A percentile compares a stretch with the other conserved stretches of the same genome.
phyloP scores from a whole-genome alignment of 768 basidiomycete species.

The Suillus alpinus region DNA sequence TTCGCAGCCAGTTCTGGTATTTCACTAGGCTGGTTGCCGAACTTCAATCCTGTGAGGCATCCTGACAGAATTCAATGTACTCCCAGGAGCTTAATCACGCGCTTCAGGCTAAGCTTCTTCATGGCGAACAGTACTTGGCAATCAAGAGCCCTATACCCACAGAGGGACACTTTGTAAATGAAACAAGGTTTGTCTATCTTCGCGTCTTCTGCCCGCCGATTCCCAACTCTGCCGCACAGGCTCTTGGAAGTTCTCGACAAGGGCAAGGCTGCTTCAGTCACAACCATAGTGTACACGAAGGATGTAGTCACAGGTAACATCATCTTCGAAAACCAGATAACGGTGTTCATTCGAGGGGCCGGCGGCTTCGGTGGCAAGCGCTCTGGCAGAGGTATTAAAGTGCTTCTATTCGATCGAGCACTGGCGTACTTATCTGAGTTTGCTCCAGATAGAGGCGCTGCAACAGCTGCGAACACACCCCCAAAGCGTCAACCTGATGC shows the following conservation, averaged over 20 bases:
- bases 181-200: slow-evolving; percentile 53
- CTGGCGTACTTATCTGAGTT: not conserved
- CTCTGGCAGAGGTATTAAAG: slow-evolving; percentile 61
- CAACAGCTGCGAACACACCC: slow-evolving; percentile 74
- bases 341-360: slow-evolving; percentile 87
- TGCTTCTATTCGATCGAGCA: slow-evolving; percentile 1
- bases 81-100: not conserved
- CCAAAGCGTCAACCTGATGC: slow-evolving; percentile 86
- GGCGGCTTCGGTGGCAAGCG: slow-evolving; percentile 98
- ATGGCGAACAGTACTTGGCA: slow-evolving; percentile 93
- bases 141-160: slow-evolving; percentile 88
- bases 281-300: slow-evolving; percentile 71
- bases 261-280: slow-evolving; percentile 92
- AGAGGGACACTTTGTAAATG: slow-evolving; percentile 71
- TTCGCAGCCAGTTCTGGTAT: slow-evolving; percentile 69
- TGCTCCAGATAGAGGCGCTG: slow-evolving; percentile 78
- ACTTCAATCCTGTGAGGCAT: slow-evolving; percentile 83
- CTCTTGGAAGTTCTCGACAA: slow-evolving; percentile 82
- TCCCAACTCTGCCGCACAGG: slow-evolving; percentile 32
- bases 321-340: slow-evolving; percentile 90
- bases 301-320: slow-evolving; percentile 76
- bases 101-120: slow-evolving; percentile 85
- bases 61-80: slow-evolving; percentile 3
- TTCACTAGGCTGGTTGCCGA: slow-evolving; percentile 84
- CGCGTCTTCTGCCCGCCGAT: not conserved